phyloP scores from a whole-genome alignment of 2,329 filamentous ascomycete genomes.

The Diaporthe humulicola region DNA sequence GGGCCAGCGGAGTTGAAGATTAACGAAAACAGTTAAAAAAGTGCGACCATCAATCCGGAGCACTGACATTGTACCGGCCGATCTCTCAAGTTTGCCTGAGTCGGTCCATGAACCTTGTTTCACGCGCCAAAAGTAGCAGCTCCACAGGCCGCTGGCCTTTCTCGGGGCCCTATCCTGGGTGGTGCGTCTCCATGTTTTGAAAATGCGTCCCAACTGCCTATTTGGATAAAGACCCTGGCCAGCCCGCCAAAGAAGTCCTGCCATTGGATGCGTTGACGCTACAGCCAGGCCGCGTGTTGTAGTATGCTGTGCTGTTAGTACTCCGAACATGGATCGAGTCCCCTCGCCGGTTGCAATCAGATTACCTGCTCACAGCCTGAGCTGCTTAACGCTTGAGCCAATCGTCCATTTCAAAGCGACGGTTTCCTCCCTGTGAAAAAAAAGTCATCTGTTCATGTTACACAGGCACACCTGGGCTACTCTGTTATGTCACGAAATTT shows the following conservation, averaged over 20 bases:
- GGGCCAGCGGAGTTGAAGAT: constrained; percentile 8
- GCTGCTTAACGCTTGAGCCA: not conserved
- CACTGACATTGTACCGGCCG: constrained; percentile 55
- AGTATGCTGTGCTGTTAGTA: not conserved
- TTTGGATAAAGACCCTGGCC: not conserved
- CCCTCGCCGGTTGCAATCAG: not conserved
- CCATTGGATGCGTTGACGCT: not conserved
- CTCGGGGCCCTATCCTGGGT: not conserved
- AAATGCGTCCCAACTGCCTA: constrained; percentile 19
- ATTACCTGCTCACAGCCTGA: not conserved
- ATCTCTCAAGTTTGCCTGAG: constrained; percentile 45
- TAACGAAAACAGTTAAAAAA: constrained; percentile 38
- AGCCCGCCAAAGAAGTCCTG: not conserved
- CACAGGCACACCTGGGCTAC: too few relatives aligned
- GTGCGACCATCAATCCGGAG: constrained; percentile 35
- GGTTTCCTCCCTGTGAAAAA: not conserved
- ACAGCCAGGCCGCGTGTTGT: not conserved
- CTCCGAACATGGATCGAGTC: not conserved
- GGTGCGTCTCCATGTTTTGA: constrained; percentile 3
- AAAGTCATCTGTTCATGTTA: too few relatives aligned
- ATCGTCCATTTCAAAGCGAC: not conserved
- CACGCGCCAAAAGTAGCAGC: not conserved
- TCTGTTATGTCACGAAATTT: not conserved
- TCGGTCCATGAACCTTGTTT: constrained; percentile 17
- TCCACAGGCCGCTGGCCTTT: not conserved